These are phyloP conservation scores for Chimonanthus salicifolius DNA, from an alignment of 164 flowering plant species.

Conservation along the genomic window DNA sequence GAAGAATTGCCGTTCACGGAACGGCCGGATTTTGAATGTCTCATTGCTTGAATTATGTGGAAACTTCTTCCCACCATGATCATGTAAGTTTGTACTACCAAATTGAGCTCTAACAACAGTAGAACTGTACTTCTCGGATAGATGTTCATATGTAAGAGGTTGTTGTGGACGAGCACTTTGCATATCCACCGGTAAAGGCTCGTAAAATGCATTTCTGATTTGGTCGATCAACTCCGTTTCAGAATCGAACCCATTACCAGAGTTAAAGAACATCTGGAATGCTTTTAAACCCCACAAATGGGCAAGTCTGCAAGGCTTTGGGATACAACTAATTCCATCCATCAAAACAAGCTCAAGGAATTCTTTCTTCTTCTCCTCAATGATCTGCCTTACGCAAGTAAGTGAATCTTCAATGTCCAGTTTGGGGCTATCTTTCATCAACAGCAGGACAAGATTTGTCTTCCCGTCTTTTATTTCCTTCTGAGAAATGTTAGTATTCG, in stretches of 20 bases:
- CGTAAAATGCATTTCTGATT: slow-evolving; percentile 36
- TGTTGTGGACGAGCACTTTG: neutral
- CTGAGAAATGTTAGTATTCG: slow-evolving; percentile 15
- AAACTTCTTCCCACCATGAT: neutral
- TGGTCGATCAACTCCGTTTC: slow-evolving; percentile 19
- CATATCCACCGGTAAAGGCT: slow-evolving; percentile 12
- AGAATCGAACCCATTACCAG: slow-evolving; percentile 31
- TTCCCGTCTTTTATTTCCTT: slow-evolving; percentile 41
- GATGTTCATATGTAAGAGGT: neutral
- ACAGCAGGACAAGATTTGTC: slow-evolving; percentile 25
- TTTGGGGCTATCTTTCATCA: slow-evolving; percentile 30
- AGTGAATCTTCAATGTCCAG: slow-evolving; percentile 27
- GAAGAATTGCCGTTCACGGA: neutral
- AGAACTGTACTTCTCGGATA: neutral
- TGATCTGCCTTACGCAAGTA: slow-evolving; percentile 14
- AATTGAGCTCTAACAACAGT: neutral
- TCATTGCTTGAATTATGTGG: neutral
- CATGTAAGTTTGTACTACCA: neutral
- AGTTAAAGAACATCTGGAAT: slow-evolving; percentile 44
- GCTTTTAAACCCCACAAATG: slow-evolving; percentile 30
- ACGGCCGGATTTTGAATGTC: neutral
- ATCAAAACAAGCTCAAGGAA: slow-evolving; percentile 28
- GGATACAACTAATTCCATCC: slow-evolving; percentile 13
- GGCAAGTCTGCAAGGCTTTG: slow-evolving; percentile 17
- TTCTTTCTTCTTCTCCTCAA: slow-evolving; percentile 26